Evolutionary conservation across 257 asterid species (phyloP).

Genomic region (Misopates orontium): DNA sequence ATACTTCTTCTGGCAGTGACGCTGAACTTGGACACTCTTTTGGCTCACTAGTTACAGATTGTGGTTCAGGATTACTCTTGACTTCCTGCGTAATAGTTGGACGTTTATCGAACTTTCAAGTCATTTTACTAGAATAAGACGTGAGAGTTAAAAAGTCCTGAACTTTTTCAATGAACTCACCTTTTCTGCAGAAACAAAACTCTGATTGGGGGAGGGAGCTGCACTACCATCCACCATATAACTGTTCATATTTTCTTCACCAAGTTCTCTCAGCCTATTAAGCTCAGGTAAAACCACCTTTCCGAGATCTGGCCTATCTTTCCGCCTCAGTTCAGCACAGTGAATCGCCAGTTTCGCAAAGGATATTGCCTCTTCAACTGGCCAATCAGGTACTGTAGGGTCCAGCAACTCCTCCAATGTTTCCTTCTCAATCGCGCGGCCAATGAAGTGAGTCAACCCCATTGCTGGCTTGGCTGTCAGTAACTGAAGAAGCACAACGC

Average conservation of each 20-base stretch:
- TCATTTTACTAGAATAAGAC: background rate
- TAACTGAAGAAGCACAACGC: slow-evolving; percentile 69
- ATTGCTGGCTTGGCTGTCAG: slow-evolving; percentile 71
- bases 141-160: background rate
- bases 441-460: slow-evolving; percentile 64
- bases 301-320: slow-evolving; percentile 85
- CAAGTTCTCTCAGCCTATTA: slow-evolving; percentile 52
- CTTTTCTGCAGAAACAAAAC: slow-evolving; percentile 28
- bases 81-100: slow-evolving; percentile 32
- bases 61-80: slow-evolving; percentile 39
- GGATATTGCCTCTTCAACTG: slow-evolving; percentile 56
- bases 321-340: slow-evolving; percentile 76
- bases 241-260: slow-evolving; percentile 41
- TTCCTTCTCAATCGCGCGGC: slow-evolving; percentile 51
- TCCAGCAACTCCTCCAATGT: slow-evolving; percentile 60
- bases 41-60: slow-evolving; percentile 10
- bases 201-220: slow-evolving; percentile 33
- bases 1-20: slow-evolving; percentile 27
- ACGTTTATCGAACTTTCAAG: background rate
- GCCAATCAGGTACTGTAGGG: slow-evolving; percentile 72
- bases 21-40: slow-evolving; percentile 26
- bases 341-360: slow-evolving; percentile 62
- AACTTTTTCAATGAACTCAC: slow-evolving; percentile 18
- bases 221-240: slow-evolving; percentile 33
- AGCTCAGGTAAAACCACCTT: slow-evolving; percentile 65